These are phyloP conservation scores for Saccharomycopsis fibuligera DNA, from an alignment of 805 yeast genomes.

Conservation along the genomic window DNA sequence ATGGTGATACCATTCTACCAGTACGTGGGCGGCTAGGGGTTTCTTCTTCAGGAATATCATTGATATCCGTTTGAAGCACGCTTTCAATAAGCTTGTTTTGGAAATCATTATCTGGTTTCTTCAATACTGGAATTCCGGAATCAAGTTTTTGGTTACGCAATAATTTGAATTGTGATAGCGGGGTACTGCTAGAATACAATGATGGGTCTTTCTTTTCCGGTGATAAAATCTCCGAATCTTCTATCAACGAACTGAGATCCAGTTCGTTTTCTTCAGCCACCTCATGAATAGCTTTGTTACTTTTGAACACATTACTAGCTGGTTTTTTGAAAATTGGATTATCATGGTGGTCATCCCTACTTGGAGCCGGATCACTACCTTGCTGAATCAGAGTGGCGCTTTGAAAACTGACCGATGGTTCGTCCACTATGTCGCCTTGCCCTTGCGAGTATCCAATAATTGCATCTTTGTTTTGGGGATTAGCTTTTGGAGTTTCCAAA, in stretches of 20 bases:
- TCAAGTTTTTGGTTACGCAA: background rate
- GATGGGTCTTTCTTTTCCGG: constrained; percentile 22
- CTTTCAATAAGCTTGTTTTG: background rate
- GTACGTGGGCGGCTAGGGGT: background rate
- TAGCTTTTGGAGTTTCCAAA: no score
- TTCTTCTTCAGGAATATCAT: background rate
- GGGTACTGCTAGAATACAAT: constrained; percentile 15
- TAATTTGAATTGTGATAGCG: constrained; percentile 6
- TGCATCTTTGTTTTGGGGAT: no score
- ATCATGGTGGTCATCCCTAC: no score
- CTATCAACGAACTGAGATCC: constrained; percentile 10
- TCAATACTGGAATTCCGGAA: background rate
- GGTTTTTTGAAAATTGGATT: no score
- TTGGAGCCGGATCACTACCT: no score
- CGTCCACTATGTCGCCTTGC: no score
- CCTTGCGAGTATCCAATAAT: no score
- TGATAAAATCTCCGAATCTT: constrained; percentile 19
- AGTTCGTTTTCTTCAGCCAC: background rate
- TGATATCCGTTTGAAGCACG: background rate
- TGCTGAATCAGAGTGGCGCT: no score
- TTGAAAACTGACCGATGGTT: no score
- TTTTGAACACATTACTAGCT: background rate
- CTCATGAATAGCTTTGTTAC: background rate
- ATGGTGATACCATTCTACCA: background rate
- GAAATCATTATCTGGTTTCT: background rate